Evolutionary conservation across 805 yeast genomes (phyloP), one percentile per base, ranked within the genome.

Genomic region (Lipomyces orientalis): DNA sequence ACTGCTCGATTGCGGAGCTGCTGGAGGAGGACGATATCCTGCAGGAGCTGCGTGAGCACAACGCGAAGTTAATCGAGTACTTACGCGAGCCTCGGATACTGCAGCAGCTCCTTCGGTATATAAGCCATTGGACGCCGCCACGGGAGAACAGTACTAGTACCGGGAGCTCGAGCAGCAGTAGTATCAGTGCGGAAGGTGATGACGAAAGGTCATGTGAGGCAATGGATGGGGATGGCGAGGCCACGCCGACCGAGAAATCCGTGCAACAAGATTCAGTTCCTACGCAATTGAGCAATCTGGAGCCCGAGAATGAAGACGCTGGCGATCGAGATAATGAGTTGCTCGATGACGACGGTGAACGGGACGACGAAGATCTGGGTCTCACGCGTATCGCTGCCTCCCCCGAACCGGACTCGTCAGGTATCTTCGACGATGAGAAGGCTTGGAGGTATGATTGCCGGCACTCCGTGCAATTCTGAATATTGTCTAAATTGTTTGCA

Each of bases 31-130:
- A 87, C 58, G 93, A 89, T 66, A 78, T 91, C 35, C 81, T 90
- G 34, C 90, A 90, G 66, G 95, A 91, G 76, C 80, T 91, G 49
- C 79, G 89, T 70, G 86, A 89, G 29, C 88, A 92, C 22, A 90
- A 90, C 76, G 84, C 88, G 57, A 89, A 90, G 75, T 83, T 95
- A 60, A 82, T 93, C 52, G 95, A 92, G 74, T 88, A 88, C 74
- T 81, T 95, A 64, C 84, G 94, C 70, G 91, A 90, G 75, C 93
- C 95, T 16, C 90, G 88, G 62, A 86, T 91, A 16, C 77, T 94
- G 67, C 84, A 82, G 62, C 86, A 87, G 65, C 83, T 94, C 66
- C 86, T 94, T 37, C 87, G 88, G 52, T 87, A 86, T 73, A 84
- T 93, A 54, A 43, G 69, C n/a, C 67, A 67, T 39, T 64, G 67